Percentiles rank a stretch among this genome's conserved stretches.
phyloP scores from a whole-genome alignment of 176 grass and related monocot genomes.

The Triticum dicoccoides region DNA sequence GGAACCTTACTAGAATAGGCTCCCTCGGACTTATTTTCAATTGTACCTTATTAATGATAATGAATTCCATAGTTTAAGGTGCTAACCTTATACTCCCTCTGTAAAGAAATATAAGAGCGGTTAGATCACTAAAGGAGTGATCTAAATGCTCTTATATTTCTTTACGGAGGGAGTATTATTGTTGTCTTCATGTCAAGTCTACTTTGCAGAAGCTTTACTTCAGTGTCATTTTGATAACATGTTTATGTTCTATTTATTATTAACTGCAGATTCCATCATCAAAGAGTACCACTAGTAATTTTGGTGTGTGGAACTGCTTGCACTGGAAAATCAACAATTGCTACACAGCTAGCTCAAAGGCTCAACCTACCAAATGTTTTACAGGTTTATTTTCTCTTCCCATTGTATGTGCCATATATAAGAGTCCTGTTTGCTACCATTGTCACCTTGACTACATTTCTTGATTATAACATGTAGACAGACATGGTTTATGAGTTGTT shows the following conservation, averaged over 20 bases:
- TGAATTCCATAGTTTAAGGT: not conserved
- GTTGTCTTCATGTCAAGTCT: not conserved
- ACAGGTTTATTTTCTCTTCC: slow-evolving; percentile 54
- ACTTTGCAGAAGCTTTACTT: not conserved
- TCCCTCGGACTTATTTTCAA: not conserved
- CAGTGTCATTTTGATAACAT: not conserved
- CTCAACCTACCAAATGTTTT: slow-evolving; percentile 96
- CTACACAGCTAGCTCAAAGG: slow-evolving; percentile 94
- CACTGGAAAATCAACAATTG: slow-evolving; percentile 97
- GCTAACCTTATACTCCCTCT: not conserved
- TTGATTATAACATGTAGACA: slow-evolving; percentile 62
- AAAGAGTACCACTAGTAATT: slow-evolving; percentile 92
- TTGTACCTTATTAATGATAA: not conserved
- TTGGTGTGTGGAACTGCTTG: slow-evolving; percentile 97
- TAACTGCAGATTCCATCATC: slow-evolving; percentile 82
- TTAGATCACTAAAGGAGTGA: too few relatives aligned
- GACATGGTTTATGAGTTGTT: slow-evolving; percentile 98
- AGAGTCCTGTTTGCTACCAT: not conserved
- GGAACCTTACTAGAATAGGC: not conserved
- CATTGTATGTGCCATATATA: slow-evolving; percentile 5
- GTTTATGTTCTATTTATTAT: slow-evolving; percentile 18
- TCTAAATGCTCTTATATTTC: too few relatives aligned
- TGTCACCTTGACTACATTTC: slow-evolving; percentile 17
- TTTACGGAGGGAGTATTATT: not conserved
- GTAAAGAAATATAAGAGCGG: too few relatives aligned